These are phyloP conservation scores for Paecilomyces niveus DNA, from an alignment of 2,329 filamentous ascomycete genomes.

Conservation along the genomic window DNA sequence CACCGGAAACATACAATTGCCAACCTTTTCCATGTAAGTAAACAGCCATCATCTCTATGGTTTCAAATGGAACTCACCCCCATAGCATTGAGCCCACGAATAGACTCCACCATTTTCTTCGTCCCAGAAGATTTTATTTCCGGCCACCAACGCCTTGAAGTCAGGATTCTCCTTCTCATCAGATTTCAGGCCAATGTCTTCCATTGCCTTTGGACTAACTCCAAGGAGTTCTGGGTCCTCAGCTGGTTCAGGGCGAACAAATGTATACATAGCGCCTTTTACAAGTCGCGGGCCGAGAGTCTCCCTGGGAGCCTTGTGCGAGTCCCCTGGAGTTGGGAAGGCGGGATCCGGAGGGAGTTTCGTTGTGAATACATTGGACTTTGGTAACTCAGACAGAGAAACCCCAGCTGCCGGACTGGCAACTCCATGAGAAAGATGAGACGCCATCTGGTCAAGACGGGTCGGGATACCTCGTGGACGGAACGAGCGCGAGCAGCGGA, in stretches of 20 bases:
- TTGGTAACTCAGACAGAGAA: slow-evolving; percentile 48
- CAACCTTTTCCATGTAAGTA: slow-evolving; percentile 30
- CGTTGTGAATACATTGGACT: slow-evolving; percentile 58
- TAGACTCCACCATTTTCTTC: slow-evolving; percentile 73
- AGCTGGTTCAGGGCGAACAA: slow-evolving; percentile 71
- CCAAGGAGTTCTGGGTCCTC: slow-evolving; percentile 71
- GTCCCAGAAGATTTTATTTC: slow-evolving; percentile 74
- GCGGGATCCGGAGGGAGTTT: slow-evolving; percentile 67
- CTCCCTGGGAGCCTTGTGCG: slow-evolving; percentile 72
- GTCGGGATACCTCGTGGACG: slow-evolving; percentile 11
- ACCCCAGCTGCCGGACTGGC: slow-evolving; percentile 16
- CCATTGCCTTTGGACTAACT: slow-evolving; percentile 70
- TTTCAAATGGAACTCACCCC: slow-evolving; percentile 58
- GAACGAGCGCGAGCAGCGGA: slow-evolving; percentile 8
- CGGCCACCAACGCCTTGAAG: slow-evolving; percentile 71
- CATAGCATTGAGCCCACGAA: slow-evolving; percentile 98
- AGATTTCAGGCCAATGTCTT: slow-evolving; percentile 67
- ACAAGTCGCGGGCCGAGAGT: slow-evolving; percentile 75
- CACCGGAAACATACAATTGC: slow-evolving; percentile 38
- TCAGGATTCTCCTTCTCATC: slow-evolving; percentile 64
- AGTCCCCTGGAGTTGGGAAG: slow-evolving; percentile 73
- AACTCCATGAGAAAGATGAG: slow-evolving; percentile 28
- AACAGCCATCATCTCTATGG: slow-evolving; percentile 1
- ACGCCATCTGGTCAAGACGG: slow-evolving; percentile 40
- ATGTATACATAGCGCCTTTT: slow-evolving; percentile 79